A percentile compares a stretch with the other conserved stretches of the same genome.
phyloP scores from a whole-genome alignment of 257 asterid species.

The Echites panduratus region DNA sequence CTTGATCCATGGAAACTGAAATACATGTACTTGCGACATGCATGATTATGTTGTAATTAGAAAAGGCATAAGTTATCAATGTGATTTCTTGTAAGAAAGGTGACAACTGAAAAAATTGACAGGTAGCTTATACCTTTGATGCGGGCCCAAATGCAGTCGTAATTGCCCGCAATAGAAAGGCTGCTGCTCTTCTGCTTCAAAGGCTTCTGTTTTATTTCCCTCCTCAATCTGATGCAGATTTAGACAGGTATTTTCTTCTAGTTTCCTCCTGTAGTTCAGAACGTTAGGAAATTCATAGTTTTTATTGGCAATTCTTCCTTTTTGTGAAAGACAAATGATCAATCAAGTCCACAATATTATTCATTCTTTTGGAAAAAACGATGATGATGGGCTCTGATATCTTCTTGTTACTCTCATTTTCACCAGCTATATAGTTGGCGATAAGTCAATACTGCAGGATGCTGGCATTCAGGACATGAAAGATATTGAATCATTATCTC shows the following conservation, averaged over 20 bases:
- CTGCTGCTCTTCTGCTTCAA: constrained; percentile 61
- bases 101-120: constrained; percentile 15
- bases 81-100: neutral
- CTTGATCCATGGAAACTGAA: neutral
- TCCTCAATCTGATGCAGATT: constrained; percentile 67
- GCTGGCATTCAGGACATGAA: constrained; percentile 67
- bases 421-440: constrained; percentile 86
- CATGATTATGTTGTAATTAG: neutral
- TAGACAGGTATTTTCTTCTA: constrained; percentile 47
- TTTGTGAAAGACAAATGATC: neutral
- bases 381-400: neutral
- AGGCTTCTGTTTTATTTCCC: constrained; percentile 80
- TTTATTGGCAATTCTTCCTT: neutral
- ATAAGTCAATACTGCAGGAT: constrained; percentile 72
- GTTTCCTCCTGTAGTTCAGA: neutral
- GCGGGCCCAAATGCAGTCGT: constrained; percentile 97
- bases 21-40: neutral
- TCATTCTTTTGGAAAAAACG: neutral
- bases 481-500: constrained; percentile 60
- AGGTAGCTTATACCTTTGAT: constrained; percentile 93
- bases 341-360: neutral
- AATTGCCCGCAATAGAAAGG: constrained; percentile 73
- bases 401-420: neutral
- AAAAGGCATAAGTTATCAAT: neutral
- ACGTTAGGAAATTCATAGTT: neutral